These are phyloP conservation scores for Pleurotus citrinopileatus DNA, from an alignment of 768 basidiomycete species.

Conservation along the genomic window DNA sequence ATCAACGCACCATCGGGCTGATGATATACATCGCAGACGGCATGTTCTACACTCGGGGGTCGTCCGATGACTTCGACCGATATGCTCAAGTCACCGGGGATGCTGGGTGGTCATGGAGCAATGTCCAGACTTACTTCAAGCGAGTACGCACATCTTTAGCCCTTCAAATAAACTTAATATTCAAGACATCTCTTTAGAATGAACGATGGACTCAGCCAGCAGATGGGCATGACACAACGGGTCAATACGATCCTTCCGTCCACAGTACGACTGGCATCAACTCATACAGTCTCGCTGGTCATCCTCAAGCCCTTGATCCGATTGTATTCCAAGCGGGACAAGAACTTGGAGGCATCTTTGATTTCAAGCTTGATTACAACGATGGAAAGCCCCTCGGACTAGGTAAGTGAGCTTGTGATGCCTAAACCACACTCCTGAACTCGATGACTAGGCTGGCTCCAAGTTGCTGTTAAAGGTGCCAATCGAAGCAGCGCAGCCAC, in stretches of 20 bases:
- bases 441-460: constrained; percentile 16
- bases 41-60: constrained; percentile 24
- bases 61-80: constrained; percentile 24
- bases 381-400: constrained; percentile 27
- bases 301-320: constrained; percentile 14
- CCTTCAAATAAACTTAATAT: too few species aligned
- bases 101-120: constrained; percentile 27
- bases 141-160: too few species aligned
- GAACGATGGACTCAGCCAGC: constrained; percentile 18
- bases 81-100: constrained; percentile 22
- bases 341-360: constrained; percentile 20
- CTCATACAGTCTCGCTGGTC: constrained; percentile 20
- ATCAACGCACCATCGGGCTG: neutral
- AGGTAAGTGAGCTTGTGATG: constrained; percentile 20
- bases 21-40: neutral
- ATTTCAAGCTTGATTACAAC: constrained; percentile 32
- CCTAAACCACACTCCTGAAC: too few species aligned
- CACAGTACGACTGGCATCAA: constrained; percentile 22
- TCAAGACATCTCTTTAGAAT: too few species aligned
- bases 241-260: constrained; percentile 23
- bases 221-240: constrained; percentile 23
- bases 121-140: constrained; percentile 19
- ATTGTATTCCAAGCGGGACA: constrained; percentile 22
- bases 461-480: constrained; percentile 16
- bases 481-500: constrained; percentile 21